Evolutionary conservation across 768 basidiomycete species (phyloP).

Genomic region (Suillus brevipes): DNA sequence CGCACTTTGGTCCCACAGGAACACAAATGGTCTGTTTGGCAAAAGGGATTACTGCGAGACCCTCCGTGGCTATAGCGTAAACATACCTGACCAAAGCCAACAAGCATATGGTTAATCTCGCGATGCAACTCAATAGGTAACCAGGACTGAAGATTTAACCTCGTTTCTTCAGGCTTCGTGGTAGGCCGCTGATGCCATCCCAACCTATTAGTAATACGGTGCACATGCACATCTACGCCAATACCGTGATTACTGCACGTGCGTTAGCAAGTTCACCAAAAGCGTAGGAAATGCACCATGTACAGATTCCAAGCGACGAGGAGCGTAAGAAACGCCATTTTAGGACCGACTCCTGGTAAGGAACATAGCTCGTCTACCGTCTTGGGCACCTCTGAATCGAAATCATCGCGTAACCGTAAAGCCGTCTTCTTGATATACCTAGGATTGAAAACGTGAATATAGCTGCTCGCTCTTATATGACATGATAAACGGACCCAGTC

Average conservation of each 20-base stretch:
- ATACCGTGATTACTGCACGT: constrained; percentile 78
- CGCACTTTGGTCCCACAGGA: constrained; percentile 65
- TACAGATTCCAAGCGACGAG: constrained; percentile 86
- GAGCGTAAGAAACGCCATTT: constrained; percentile 89
- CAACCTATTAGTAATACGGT: constrained; percentile 89
- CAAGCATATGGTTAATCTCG: constrained; percentile 79
- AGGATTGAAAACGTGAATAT: constrained; percentile 1
- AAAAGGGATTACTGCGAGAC: neutral
- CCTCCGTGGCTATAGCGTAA: neutral
- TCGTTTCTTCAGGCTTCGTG: constrained; percentile 84
- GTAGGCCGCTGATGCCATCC: constrained; percentile 90
- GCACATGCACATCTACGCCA: constrained; percentile 95
- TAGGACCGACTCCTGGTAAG: constrained; percentile 90
- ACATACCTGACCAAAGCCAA: constrained; percentile 81
- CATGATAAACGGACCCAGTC: constrained; percentile 56
- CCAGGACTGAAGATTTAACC: constrained; percentile 82
- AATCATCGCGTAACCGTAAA: constrained; percentile 63
- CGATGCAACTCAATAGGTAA: constrained; percentile 69
- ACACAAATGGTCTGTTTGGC: constrained; percentile 59
- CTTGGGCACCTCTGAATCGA: constrained; percentile 83
- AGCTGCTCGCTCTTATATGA: neutral
- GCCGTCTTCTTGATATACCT: constrained; percentile 81
- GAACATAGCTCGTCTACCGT: constrained; percentile 87
- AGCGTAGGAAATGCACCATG: too few relatives aligned
- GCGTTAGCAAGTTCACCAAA: neutral